Evolutionary conservation across 2,329 filamentous ascomycete genomes (phyloP).

Genomic region (Fusarium piperis): DNA sequence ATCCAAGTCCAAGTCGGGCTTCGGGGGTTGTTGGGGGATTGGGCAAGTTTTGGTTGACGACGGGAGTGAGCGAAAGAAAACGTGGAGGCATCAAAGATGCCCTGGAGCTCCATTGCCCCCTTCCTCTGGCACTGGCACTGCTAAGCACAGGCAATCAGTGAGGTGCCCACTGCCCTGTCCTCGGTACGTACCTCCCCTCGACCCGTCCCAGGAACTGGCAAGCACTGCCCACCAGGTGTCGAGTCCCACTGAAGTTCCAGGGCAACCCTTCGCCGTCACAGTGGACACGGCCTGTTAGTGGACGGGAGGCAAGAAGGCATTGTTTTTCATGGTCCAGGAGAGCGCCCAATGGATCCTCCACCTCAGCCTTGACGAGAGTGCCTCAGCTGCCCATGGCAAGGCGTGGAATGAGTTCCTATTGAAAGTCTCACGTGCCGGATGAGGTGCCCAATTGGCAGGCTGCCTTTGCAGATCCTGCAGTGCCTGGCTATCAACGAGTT

Average conservation of each 20-base stretch:
- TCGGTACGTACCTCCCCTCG: slow-evolving; percentile 17
- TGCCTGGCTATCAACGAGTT: background rate
- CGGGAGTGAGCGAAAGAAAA: slow-evolving; percentile 41
- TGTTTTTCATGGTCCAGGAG: background rate
- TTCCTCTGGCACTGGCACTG: slow-evolving; percentile 4
- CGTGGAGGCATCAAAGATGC: slow-evolving; percentile 43
- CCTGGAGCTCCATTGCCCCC: background rate
- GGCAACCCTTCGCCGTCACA: background rate
- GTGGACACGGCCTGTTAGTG: background rate
- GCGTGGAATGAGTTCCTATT: slow-evolving; percentile 7
- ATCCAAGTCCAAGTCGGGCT: slow-evolving; percentile 30
- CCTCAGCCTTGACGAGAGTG: background rate
- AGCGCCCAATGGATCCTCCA: slow-evolving; percentile 11
- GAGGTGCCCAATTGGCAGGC: background rate
- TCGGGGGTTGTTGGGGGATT: slow-evolving; percentile 42
- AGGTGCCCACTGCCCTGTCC: background rate
- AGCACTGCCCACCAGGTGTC: background rate
- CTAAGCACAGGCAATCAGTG: slow-evolving; percentile 1
- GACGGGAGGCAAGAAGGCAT: background rate
- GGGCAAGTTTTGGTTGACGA: slow-evolving; percentile 45
- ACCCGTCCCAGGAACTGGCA: background rate
- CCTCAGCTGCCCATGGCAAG: background rate
- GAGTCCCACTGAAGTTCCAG: background rate
- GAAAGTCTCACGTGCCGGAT: background rate
- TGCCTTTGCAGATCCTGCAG: background rate